Conservation (phyloP, 169 alveolate species). For the Plasmodium cynomolgi region DNA sequence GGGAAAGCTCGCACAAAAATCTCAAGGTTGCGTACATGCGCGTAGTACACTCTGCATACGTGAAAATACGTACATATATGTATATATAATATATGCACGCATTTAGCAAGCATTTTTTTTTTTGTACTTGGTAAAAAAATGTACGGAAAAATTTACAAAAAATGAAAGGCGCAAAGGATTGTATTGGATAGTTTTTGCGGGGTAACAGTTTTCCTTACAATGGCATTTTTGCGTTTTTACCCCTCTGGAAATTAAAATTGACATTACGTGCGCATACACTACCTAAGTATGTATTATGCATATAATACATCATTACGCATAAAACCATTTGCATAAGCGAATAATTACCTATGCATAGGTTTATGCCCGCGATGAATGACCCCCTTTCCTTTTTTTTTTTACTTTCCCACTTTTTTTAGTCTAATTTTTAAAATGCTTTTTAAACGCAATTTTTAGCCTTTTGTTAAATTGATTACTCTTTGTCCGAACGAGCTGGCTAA, state of each 20-base stretch:
- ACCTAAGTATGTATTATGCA: background rate
- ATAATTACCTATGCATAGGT: background rate
- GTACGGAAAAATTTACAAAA: background rate
- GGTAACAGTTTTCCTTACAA: background rate
- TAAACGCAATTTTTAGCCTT: constrained; percentile 6
- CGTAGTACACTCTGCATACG: background rate
- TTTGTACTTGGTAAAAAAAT: background rate
- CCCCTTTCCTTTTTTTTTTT: background rate
- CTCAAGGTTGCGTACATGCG: background rate
- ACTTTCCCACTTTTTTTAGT: constrained; percentile 2
- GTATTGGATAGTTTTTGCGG: background rate
- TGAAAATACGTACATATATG: background rate
- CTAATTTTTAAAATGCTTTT: constrained; percentile 10
- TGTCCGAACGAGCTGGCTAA: constrained; percentile 4
- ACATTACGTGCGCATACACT: background rate
- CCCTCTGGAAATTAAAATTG: constrained; percentile 6
- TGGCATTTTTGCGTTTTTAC: background rate
- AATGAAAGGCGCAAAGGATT: background rate
- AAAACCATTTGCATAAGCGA: background rate
- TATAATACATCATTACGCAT: background rate
- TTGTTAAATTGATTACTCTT: constrained; percentile 5
- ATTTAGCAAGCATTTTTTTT: background rate
- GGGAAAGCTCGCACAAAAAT: background rate
- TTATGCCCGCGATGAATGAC: background rate
- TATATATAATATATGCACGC: background rate